Evolutionary conservation across 495 filamentous ascomycete genomes (phyloP).

Genomic region (Pyrenula massariospora): DNA sequence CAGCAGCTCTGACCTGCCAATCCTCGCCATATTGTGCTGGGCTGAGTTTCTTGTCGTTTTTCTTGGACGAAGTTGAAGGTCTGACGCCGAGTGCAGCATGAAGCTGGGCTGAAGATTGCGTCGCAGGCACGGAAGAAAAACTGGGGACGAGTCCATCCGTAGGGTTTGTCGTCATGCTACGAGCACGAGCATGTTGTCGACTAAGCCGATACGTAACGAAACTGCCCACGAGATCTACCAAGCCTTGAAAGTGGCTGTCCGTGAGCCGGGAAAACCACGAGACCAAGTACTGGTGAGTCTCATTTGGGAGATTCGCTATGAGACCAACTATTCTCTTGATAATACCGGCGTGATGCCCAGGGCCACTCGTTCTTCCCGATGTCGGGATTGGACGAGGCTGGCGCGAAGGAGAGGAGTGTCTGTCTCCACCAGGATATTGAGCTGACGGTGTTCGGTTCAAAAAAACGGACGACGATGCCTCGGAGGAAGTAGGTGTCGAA

Average conservation of each 20-base stretch:
- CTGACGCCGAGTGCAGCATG: slow-evolving; percentile 63
- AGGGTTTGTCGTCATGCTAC: slow-evolving; percentile 40
- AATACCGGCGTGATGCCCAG: slow-evolving; percentile 64
- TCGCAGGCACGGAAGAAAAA: slow-evolving; percentile 43
- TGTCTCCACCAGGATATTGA: neutral
- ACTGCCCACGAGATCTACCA: slow-evolving; percentile 63
- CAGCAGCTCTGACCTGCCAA: slow-evolving; percentile 81
- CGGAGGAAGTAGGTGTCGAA: slow-evolving; percentile 9
- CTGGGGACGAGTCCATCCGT: slow-evolving; percentile 60
- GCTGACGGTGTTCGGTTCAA: neutral
- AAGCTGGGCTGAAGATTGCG: slow-evolving; percentile 53
- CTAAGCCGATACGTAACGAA: slow-evolving; percentile 77
- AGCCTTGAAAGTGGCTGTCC: slow-evolving; percentile 51
- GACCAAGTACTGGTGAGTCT: slow-evolving; percentile 75
- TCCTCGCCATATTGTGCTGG: slow-evolving; percentile 66
- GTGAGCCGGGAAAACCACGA: slow-evolving; percentile 72
- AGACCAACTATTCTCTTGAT: slow-evolving; percentile 79
- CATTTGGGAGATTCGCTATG: slow-evolving; percentile 60
- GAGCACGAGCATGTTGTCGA: slow-evolving; percentile 60
- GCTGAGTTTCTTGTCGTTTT: slow-evolving; percentile 32
- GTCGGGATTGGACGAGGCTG: slow-evolving; percentile 11
- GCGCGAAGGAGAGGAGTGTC: neutral
- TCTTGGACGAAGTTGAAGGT: slow-evolving; percentile 16
- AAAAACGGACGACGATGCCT: neutral
- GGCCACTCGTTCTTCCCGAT: slow-evolving; percentile 17